Conservation (phyloP, 2,329 filamentous ascomycete species). For the Trichoderma atrobrunneum region DNA sequence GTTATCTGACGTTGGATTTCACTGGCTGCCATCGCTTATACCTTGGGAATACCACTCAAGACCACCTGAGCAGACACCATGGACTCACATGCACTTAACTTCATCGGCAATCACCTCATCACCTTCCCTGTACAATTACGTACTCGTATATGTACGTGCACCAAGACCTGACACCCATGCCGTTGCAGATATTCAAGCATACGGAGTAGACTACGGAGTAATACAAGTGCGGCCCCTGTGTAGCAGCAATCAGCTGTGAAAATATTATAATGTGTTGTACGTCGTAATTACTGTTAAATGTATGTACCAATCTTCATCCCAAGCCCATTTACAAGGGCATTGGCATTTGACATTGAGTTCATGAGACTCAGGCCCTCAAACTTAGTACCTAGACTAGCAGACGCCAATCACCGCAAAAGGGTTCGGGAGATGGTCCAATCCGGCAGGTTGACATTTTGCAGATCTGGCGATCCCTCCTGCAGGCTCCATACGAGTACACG, state of each 20-base stretch:
- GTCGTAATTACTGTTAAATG: background rate
- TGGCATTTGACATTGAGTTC: background rate
- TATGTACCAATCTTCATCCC: background rate
- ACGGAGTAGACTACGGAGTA: background rate
- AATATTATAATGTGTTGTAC: background rate
- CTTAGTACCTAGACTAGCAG: background rate
- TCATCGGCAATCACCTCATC: background rate
- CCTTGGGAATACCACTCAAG: too few species aligned
- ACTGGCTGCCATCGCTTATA: too few species aligned
- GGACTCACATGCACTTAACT: background rate
- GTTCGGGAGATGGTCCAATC: slow-evolving; percentile 11
- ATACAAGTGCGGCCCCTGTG: background rate
- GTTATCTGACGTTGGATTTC: too few species aligned
- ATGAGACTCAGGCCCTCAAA: background rate
- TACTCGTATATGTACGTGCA: background rate
- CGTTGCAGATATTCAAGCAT: background rate
- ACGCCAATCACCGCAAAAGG: slow-evolving; percentile 4
- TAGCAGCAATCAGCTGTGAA: background rate
- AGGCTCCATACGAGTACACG: background rate
- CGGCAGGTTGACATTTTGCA: background rate
- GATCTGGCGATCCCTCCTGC: slow-evolving; percentile 3
- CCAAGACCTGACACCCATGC: background rate
- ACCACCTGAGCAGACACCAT: background rate
- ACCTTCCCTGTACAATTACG: background rate
- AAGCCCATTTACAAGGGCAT: background rate